Evolutionary conservation across 2,329 filamentous ascomycete species (phyloP).

Genomic region (Neonectria faginata): DNA sequence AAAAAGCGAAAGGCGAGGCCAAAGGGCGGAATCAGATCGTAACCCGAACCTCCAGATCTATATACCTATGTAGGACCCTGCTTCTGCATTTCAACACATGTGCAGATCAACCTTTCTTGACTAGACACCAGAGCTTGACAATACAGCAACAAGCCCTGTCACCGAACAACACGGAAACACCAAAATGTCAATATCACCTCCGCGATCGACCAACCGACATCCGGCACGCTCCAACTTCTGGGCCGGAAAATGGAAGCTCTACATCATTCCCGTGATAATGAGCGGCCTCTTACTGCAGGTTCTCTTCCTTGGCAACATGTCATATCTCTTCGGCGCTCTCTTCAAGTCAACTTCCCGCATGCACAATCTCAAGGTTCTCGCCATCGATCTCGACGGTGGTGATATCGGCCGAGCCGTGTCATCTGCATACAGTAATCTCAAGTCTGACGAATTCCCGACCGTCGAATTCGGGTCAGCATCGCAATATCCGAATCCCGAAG

Average conservation of each 20-base stretch:
- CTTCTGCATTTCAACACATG: no score
- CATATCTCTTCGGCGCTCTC: constrained; percentile 48
- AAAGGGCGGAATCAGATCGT: no score
- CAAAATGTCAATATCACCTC: not conserved
- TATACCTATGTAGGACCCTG: no score
- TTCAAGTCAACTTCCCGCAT: constrained; percentile 39
- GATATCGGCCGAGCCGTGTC: constrained; percentile 46
- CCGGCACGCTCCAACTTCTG: constrained; percentile 14
- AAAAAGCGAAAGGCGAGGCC: no score
- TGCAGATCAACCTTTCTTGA: no score
- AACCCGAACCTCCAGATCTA: no score
- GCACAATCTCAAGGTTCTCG: constrained; percentile 41
- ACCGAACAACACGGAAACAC: no score
- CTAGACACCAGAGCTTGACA: no score
- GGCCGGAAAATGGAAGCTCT: constrained; percentile 19
- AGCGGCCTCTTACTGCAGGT: constrained; percentile 11
- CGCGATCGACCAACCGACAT: constrained; percentile 18
- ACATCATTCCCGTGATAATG: constrained; percentile 14
- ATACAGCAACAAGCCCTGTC: no score
- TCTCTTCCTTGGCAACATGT: constrained; percentile 30
- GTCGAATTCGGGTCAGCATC: constrained; percentile 39
- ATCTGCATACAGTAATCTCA: constrained; percentile 42
- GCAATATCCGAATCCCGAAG: constrained; percentile 35
- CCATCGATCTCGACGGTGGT: constrained; percentile 45
- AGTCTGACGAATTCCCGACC: constrained; percentile 46